A percentile compares a stretch with the other conserved stretches of the same genome.
phyloP scores from a whole-genome alignment of 805 yeast species.

The Starmerella bombicola region DNA sequence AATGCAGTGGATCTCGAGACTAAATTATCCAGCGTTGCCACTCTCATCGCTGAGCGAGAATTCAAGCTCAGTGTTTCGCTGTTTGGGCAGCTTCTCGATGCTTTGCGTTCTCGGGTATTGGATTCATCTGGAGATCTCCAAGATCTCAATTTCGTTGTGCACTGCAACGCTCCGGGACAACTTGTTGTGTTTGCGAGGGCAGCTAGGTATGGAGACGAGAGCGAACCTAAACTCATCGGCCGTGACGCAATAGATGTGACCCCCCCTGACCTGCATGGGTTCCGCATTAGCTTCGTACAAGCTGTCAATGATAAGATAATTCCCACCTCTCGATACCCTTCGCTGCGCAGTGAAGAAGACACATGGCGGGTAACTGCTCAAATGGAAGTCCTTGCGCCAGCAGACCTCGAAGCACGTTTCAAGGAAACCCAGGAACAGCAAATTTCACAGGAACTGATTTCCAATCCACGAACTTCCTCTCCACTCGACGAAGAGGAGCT shows the following conservation, averaged over 20 bases:
- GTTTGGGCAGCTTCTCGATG: constrained; percentile 37
- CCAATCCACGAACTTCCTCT: constrained; percentile 22
- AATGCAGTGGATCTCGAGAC: constrained; percentile 21
- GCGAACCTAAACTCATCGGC: neutral
- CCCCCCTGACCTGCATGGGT: constrained; percentile 18
- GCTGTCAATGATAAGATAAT: constrained; percentile 20
- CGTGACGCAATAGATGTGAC: neutral
- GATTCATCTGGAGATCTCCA: neutral
- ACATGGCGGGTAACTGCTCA: constrained; percentile 30
- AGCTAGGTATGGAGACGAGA: constrained; percentile 1
- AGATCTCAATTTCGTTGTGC: constrained; percentile 21
- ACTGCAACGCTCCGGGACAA: constrained; percentile 20
- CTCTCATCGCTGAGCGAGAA: constrained; percentile 52
- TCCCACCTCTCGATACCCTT: constrained; percentile 24
- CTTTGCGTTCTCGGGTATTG: constrained; percentile 25
- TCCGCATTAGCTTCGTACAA: constrained; percentile 16
- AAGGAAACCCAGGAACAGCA: constrained; percentile 23
- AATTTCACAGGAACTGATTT: constrained; percentile 24
- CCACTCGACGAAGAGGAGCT: constrained; percentile 20
- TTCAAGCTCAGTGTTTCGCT: constrained; percentile 48
- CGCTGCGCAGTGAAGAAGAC: constrained; percentile 21
- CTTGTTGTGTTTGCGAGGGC: constrained; percentile 21
- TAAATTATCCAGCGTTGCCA: constrained; percentile 28
- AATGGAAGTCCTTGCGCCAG: constrained; percentile 16
- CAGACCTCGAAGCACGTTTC: constrained; percentile 17